These are phyloP conservation scores for Sisymbrium irio DNA, from an alignment of 345 rosid species.

Conservation along the genomic window DNA sequence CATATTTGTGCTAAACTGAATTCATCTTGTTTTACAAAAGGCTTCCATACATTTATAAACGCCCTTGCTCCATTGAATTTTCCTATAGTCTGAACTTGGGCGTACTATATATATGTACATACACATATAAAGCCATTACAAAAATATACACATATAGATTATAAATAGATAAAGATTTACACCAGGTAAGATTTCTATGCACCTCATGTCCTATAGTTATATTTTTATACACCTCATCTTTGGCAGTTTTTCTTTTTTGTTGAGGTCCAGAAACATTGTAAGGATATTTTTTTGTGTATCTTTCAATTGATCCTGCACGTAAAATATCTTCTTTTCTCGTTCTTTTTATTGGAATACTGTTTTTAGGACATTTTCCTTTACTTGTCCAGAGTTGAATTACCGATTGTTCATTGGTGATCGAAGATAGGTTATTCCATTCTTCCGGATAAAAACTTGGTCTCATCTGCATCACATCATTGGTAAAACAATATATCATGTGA, in stretches of 20 bases:
- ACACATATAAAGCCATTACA: neutral
- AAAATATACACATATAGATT: neutral
- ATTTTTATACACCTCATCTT: neutral
- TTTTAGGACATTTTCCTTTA: neutral
- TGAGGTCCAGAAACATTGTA: neutral
- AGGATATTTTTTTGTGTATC: neutral
- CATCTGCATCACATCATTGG: neutral
- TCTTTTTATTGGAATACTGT: slow-evolving; percentile 1
- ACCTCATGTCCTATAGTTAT: neutral
- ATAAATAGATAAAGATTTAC: too few species aligned
- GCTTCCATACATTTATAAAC: neutral
- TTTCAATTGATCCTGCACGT: neutral
- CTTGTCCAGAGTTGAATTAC: neutral
- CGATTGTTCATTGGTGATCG: neutral
- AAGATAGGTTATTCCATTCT: neutral
- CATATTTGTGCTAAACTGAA: slow-evolving; percentile 7
- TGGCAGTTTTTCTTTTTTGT: neutral
- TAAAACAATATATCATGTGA: too few species aligned
- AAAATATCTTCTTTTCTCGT: neutral
- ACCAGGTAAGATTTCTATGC: neutral
- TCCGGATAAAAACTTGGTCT: slow-evolving; percentile 2
- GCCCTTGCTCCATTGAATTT: neutral
- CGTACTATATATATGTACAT: neutral
- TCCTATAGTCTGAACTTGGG: neutral
- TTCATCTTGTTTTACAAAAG: neutral